Conservation (phyloP, 768 basidiomycete genomes). For the Leccinum boreale region DNA sequence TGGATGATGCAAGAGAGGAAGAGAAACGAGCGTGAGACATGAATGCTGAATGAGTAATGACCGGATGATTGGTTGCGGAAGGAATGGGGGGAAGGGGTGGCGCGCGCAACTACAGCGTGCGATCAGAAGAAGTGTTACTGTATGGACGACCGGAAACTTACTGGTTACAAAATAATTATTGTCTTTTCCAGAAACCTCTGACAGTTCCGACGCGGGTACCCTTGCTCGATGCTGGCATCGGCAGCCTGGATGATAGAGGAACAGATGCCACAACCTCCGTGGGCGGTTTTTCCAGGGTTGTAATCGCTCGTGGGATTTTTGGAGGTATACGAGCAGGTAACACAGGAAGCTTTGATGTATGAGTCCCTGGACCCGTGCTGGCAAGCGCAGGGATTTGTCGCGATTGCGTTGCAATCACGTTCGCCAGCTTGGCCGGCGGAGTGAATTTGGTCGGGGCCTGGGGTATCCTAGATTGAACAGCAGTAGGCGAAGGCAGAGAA, state of each 20-base stretch:
- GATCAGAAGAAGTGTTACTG: neutral
- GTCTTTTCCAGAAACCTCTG: conserved; percentile 31
- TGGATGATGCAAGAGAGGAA: conserved; percentile 2
- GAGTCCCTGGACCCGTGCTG: neutral
- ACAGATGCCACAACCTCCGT: neutral
- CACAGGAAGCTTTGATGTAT: conserved; percentile 21
- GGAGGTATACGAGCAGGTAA: conserved; percentile 13
- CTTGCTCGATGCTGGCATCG: conserved; percentile 26
- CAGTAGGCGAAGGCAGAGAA: conserved; percentile 4
- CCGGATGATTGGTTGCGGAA: conserved; percentile 1
- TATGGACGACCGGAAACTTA: conserved; percentile 1
- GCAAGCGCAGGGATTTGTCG: conserved; percentile 4
- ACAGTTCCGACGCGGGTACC: conserved; percentile 23
- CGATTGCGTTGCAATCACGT: conserved; percentile 26
- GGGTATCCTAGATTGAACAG: conserved; percentile 19
- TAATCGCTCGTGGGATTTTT: conserved; percentile 8
- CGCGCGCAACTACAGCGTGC: neutral
- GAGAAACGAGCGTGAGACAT: conserved; percentile 11
- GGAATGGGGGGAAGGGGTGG: neutral
- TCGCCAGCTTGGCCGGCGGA: conserved; percentile 30
- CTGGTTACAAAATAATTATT: conserved; percentile 9
- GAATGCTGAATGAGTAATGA: conserved; percentile 15
- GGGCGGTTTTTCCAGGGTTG: conserved; percentile 4
- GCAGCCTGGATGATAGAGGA: conserved; percentile 15
- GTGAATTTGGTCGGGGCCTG: conserved; percentile 24